A percentile compares a stretch with the other conserved stretches of the same genome.
Evolutionary conservation across 2,329 filamentous ascomycete genomes (phyloP).

Genomic region (Macrophomina phaseolina): DNA sequence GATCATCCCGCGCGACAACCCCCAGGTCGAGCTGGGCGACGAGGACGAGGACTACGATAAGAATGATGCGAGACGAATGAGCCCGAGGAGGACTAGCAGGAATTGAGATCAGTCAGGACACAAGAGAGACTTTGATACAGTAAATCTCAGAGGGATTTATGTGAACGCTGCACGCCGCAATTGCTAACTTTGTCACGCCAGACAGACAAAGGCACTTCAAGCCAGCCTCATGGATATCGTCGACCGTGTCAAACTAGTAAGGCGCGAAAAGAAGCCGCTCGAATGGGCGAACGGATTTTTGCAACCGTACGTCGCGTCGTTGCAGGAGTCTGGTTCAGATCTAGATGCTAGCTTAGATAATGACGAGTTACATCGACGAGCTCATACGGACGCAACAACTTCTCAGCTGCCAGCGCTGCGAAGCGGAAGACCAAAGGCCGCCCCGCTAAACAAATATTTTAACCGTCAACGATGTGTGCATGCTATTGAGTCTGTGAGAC

Average conservation of each 20-base stretch:
- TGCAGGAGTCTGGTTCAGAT: constrained; percentile 30
- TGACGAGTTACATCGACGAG: constrained; percentile 86
- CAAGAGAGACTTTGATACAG: constrained; percentile 69
- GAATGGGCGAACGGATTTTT: constrained; percentile 97
- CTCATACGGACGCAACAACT: constrained; percentile 77
- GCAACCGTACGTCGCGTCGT: constrained; percentile 62
- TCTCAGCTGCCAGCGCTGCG: constrained; percentile 59
- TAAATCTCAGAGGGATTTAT: constrained; percentile 45
- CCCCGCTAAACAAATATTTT: constrained; percentile 13
- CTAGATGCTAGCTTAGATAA: too few species aligned
- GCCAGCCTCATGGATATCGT: constrained; percentile 88
- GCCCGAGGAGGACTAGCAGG: constrained; percentile 84
- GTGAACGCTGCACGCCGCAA: neutral
- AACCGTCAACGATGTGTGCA: too few species aligned
- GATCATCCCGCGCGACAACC: constrained; percentile 78
- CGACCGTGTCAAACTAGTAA: constrained; percentile 91
- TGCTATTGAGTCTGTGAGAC: too few species aligned
- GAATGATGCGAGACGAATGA: constrained; percentile 93
- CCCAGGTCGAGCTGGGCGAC: constrained; percentile 73
- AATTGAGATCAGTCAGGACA: constrained; percentile 83
- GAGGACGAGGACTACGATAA: constrained; percentile 79
- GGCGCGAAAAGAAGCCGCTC: constrained; percentile 93
- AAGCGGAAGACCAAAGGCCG: constrained; percentile 55
- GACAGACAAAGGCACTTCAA: constrained; percentile 87
- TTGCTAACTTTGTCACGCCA: constrained; percentile 45